phyloP scores from a whole-genome alignment of 352 stramenopile species.

The Phytophthora sp. region DNA sequence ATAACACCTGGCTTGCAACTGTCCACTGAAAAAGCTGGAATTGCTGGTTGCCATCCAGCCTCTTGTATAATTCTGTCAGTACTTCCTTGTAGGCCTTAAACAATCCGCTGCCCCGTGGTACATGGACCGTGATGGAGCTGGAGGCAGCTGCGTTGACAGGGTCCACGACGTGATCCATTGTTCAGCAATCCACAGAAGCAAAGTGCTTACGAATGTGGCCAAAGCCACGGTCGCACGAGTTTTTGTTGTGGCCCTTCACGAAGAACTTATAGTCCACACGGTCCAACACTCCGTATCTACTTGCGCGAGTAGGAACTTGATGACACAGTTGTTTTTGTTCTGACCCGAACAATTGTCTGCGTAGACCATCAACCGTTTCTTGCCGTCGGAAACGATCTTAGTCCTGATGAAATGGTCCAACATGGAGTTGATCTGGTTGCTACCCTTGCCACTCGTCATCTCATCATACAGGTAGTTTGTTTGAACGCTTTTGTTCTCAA shows the following conservation, averaged over 20 bases:
- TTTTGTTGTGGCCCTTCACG: constrained; percentile 28
- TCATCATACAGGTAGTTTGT: too few species aligned
- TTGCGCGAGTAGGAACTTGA: constrained; percentile 1
- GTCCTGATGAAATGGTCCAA: too few species aligned
- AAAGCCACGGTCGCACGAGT: constrained; percentile 18
- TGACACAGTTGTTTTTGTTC: too few species aligned
- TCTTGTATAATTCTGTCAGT: background rate
- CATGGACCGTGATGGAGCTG: background rate
- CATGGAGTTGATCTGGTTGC: too few species aligned
- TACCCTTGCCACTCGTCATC: too few species aligned
- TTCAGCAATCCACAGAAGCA: background rate
- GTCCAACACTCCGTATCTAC: background rate
- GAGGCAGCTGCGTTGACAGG: background rate
- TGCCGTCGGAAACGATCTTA: too few species aligned
- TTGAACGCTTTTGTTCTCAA: too few species aligned
- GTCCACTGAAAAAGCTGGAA: background rate
- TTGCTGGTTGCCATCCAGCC: background rate
- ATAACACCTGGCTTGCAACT: background rate
- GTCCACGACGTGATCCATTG: background rate
- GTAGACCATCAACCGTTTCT: too few species aligned
- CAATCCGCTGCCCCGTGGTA: background rate
- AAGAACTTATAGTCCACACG: constrained; percentile 29
- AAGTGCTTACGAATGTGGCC: constrained; percentile 24
- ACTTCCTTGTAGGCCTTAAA: background rate
- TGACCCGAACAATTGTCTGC: too few species aligned